Percentiles rank a stretch among this genome's conserved stretches.
phyloP scores from a whole-genome alignment of 164 flowering plant species.

The Berberis thunbergii region DNA sequence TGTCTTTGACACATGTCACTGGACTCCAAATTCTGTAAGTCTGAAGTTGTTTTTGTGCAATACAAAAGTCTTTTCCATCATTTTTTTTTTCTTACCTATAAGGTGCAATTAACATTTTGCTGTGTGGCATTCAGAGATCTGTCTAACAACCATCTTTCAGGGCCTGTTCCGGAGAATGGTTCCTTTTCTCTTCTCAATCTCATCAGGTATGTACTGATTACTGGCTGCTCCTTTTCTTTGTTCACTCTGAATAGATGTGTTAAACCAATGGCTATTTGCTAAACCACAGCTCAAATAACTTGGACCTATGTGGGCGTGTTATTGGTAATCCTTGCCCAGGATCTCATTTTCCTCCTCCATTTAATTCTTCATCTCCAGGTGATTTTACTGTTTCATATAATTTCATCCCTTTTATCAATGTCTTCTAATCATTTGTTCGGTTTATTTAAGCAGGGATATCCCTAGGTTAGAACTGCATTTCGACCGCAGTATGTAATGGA shows the following conservation, averaged over 20 bases:
- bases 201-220: conserved; percentile 32
- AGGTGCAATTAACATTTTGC: too few relatives aligned
- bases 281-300: conserved; percentile 68
- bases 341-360: conserved; percentile 74
- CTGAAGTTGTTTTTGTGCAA: background rate
- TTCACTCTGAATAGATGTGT: background rate
- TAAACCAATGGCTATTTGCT: conserved; percentile 2
- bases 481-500: too few relatives aligned
- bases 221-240: too few relatives aligned
- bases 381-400: background rate
- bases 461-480: too few relatives aligned
- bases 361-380: conserved; percentile 72
- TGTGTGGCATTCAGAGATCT: conserved; percentile 40
- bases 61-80: too few relatives aligned
- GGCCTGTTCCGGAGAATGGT: conserved; percentile 53
- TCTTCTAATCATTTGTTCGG: too few relatives aligned
- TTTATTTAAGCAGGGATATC: too few relatives aligned
- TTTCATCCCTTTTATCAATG: too few relatives aligned
- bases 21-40: conserved; percentile 63
- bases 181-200: conserved; percentile 60
- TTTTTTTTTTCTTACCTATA: too few relatives aligned
- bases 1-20: conserved; percentile 39
- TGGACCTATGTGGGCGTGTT: conserved; percentile 37
- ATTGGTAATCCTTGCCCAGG: conserved; percentile 59
- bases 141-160: conserved; percentile 45